Evolutionary conservation across 2,329 filamentous ascomycete species (phyloP).

Genomic region (Incumbomyces delicatus): DNA sequence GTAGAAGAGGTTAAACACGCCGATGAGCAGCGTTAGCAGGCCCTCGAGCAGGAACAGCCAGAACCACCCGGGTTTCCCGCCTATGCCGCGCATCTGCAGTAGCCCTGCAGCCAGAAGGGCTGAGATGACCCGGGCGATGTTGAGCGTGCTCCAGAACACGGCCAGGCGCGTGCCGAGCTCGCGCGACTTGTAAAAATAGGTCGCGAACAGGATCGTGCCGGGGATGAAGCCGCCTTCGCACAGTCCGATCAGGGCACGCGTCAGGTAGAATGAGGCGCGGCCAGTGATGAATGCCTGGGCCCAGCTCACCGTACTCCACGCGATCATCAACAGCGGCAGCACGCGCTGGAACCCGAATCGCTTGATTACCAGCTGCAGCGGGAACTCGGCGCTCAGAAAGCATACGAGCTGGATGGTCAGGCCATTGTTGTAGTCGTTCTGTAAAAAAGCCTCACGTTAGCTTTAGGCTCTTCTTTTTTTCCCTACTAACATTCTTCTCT

Average conservation of each 20-base stretch:
- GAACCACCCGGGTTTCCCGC: slow-evolving; percentile 36
- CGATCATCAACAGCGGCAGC: slow-evolving; percentile 46
- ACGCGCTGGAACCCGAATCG: slow-evolving; percentile 45
- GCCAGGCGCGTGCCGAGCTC: slow-evolving; percentile 60
- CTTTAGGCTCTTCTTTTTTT: too few species aligned
- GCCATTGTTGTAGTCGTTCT: slow-evolving; percentile 40
- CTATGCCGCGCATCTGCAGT: slow-evolving; percentile 28
- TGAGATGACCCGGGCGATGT: slow-evolving; percentile 18
- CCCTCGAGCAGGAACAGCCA: slow-evolving; percentile 25
- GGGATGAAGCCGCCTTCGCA: slow-evolving; percentile 48
- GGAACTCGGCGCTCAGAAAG: slow-evolving; percentile 46
- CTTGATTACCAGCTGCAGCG: slow-evolving; percentile 48
- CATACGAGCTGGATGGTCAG: slow-evolving; percentile 47
- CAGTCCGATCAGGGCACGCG: slow-evolving; percentile 34
- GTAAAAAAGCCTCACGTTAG: too few species aligned
- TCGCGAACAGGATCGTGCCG: slow-evolving; percentile 22
- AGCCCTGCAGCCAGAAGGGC: slow-evolving; percentile 19
- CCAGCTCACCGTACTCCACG: slow-evolving; percentile 42
- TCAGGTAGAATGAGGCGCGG: slow-evolving; percentile 29
- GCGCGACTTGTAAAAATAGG: slow-evolving; percentile 62
- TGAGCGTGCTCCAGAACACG: slow-evolving; percentile 60
- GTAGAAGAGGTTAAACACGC: slow-evolving; percentile 48
- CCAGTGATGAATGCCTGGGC: slow-evolving; percentile 38
- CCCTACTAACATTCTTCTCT: too few species aligned
- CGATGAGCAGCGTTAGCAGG: slow-evolving; percentile 45